Evolutionary conservation across 305 asterid species (phyloP), one percentile per base, ranked within the genome.

Genomic region (Fraxinus ornus): DNA sequence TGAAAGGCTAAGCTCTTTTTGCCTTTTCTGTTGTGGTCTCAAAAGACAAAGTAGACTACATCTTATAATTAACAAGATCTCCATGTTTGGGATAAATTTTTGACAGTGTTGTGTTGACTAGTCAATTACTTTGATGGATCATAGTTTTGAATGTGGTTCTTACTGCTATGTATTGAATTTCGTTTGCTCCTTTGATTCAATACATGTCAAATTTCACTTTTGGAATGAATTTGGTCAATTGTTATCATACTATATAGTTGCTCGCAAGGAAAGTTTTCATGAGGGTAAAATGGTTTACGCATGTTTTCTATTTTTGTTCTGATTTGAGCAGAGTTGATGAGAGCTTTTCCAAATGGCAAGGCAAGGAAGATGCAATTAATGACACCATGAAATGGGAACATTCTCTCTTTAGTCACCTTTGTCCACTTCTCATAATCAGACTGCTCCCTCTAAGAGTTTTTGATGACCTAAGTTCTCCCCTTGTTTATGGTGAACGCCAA

Each of bases 401-500:
- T 70, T 83, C 89, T 80, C 89, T 95, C 73, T 95, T 93, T 86
- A 87, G 84, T 82, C 94, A 88, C 83, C 95, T 95, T 81, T 93
- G 97, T 88, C 99, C 98, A 24, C 89, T 94, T 87, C 95, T 95
- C 77, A 82, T 95, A 28, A 92, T 95, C 88, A 92, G 93, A 87
- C 89, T 95, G 83, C 99, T 95, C 84, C 99, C 99, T 17, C 80
- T 93, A 81, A 91, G 90, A 84, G 94, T 93, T 85, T 95, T 95
- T 83, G 94, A 92, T 80, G 88, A 95, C 87, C 89, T 94, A 79
- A 82, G 80, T 79, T 90, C 97, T 84, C 80, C 90, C 82, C 81
- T 90, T 24, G 86, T 95, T 83, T 94, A 94, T 87, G 97, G 98
- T 71, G 85, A 90, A 81, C 84, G 77, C 78, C 86, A 77, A 8